Conservation (phyloP, 1,284 basidiomycete species). For the Ceratobasidium sp. region DNA sequence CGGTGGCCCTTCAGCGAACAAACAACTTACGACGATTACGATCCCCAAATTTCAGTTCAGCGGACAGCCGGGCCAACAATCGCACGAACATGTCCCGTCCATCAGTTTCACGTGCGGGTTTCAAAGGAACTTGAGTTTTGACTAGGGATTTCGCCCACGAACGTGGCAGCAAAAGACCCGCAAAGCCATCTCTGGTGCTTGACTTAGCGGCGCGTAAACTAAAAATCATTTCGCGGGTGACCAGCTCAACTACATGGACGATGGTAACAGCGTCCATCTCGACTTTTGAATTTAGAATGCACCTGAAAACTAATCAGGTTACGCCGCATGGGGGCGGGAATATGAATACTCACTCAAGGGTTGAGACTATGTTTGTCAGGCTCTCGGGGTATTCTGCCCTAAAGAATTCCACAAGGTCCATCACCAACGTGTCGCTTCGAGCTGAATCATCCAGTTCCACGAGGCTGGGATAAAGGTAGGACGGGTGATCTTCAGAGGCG, state of each 20-base stretch:
- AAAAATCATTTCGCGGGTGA: slow-evolving; percentile 26
- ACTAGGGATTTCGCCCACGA: neutral
- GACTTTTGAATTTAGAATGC: neutral
- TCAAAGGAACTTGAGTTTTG: neutral
- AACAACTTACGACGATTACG: neutral
- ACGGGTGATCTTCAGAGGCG: neutral
- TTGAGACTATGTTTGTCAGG: too few species aligned
- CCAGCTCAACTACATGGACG: slow-evolving; percentile 1
- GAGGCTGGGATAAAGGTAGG: neutral
- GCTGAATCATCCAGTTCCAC: neutral
- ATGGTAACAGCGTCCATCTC: neutral
- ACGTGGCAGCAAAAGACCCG: neutral
- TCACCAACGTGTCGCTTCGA: neutral
- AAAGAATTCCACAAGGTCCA: neutral
- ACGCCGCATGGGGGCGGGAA: too few species aligned
- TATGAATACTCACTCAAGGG: too few species aligned
- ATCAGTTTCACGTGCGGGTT: neutral
- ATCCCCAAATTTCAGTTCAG: neutral
- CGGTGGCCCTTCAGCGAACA: neutral
- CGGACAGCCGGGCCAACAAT: neutral
- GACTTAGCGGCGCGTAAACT: neutral
- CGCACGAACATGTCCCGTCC: neutral
- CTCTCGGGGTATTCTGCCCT: neutral
- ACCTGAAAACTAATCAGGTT: too few species aligned
- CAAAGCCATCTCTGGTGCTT: neutral